Percentiles rank a stretch among this genome's conserved stretches.
phyloP scores from a whole-genome alignment of 164 flowering plant species.

The Annona squamosa region DNA sequence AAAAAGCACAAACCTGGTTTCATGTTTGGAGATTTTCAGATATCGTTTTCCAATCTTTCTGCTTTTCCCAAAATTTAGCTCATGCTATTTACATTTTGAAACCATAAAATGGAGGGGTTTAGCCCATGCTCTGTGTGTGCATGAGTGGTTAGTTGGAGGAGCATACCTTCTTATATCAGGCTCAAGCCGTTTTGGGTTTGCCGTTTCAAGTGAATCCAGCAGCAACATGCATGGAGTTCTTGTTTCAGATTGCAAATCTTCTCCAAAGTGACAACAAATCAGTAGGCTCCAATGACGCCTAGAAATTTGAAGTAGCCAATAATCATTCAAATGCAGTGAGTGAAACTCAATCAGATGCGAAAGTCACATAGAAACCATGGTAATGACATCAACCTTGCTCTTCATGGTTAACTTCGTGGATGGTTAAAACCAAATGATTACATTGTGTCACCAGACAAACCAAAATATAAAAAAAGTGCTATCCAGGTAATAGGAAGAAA shows the following conservation, averaged over 20 bases:
- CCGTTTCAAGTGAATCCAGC: constrained; percentile 56
- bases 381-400: neutral
- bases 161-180: constrained; percentile 62
- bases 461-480: neutral
- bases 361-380: neutral
- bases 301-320: neutral
- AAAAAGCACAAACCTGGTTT: no score
- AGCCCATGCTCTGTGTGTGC: no score
- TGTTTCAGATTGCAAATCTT: constrained; percentile 30
- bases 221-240: constrained; percentile 59
- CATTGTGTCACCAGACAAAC: neutral
- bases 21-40: no score
- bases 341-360: neutral
- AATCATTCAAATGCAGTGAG: neutral
- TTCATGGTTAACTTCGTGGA: neutral
- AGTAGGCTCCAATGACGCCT: constrained; percentile 81
- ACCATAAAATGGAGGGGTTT: no score
- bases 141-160: no score
- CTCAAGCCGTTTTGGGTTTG: constrained; percentile 53
- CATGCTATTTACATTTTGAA: no score
- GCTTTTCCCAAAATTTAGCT: no score
- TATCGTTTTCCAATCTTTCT: no score
- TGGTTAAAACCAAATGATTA: neutral
- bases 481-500: neutral
- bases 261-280: constrained; percentile 63